These are phyloP conservation scores for Periconia sp. DNA, from an alignment of 2,329 filamentous ascomycete species.

Conservation along the genomic window DNA sequence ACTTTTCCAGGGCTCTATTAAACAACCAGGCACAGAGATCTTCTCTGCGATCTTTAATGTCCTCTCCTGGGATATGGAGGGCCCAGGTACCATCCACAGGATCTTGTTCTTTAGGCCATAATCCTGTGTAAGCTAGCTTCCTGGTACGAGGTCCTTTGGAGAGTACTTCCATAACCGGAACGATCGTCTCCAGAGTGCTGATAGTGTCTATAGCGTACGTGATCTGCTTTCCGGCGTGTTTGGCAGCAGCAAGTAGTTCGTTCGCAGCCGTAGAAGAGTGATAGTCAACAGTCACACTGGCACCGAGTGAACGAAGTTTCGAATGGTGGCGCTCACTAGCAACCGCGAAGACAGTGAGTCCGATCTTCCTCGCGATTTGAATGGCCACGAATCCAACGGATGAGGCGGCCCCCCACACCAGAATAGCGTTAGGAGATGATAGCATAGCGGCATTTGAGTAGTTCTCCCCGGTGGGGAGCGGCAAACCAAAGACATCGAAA, in stretches of 20 bases:
- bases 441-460: neutral
- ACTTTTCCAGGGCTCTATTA: neutral
- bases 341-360: constrained; percentile 42
- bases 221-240: neutral
- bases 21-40: neutral
- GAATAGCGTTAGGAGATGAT: constrained; percentile 26
- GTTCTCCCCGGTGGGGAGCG: neutral
- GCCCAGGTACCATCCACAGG: neutral
- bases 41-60: constrained; percentile 1
- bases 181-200: neutral
- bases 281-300: constrained; percentile 11
- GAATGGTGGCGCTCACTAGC: constrained; percentile 39
- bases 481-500: constrained; percentile 1
- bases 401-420: constrained; percentile 46
- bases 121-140: neutral
- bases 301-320: constrained; percentile 41
- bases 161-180: neutral
- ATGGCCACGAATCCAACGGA: constrained; percentile 41
- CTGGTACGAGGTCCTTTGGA: neutral
- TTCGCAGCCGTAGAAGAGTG: neutral
- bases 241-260: neutral
- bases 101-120: neutral
- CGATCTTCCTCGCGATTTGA: constrained; percentile 43
- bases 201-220: neutral
- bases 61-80: neutral